Evolutionary conservation across 2,329 filamentous ascomycete genomes (phyloP).

Genomic region (Ophiostoma ips): DNA sequence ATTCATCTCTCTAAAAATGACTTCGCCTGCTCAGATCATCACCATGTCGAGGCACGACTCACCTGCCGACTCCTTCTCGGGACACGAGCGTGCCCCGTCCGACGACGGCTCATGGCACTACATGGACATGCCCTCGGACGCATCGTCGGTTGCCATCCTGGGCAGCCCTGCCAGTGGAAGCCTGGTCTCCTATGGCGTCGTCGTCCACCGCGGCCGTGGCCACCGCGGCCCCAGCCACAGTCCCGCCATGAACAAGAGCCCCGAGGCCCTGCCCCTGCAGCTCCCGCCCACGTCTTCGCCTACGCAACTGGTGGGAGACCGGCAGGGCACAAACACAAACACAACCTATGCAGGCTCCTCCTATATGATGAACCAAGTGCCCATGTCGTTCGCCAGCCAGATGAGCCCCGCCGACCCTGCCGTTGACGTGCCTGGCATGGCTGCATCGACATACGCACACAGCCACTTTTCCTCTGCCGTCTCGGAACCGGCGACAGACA

Average conservation of each 20-base stretch:
- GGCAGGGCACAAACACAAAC: background rate
- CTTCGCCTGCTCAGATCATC: background rate
- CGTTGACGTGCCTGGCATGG: background rate
- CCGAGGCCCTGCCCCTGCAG: slow-evolving; percentile 18
- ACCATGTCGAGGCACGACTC: slow-evolving; percentile 8
- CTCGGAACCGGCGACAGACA: background rate
- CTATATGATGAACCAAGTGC: background rate
- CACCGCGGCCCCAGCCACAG: slow-evolving; percentile 19
- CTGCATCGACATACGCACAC: background rate
- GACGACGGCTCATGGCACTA: slow-evolving; percentile 33
- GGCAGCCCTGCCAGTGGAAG: slow-evolving; percentile 38
- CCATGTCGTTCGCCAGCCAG: background rate
- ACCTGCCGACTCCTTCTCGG: slow-evolving; percentile 6
- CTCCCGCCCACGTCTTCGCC: slow-evolving; percentile 28
- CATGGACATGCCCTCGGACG: slow-evolving; percentile 25
- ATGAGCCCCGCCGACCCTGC: background rate
- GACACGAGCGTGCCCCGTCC: slow-evolving; percentile 7
- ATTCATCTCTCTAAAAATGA: background rate
- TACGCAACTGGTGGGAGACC: background rate
- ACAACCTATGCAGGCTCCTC: background rate
- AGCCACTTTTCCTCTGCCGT: background rate
- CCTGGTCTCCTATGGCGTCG: slow-evolving; percentile 34
- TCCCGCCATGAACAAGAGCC: slow-evolving; percentile 9
- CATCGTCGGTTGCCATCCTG: slow-evolving; percentile 29
- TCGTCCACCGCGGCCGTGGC: slow-evolving; percentile 23